Evolutionary conservation across 2,329 filamentous ascomycete genomes (phyloP).

Genomic region (Elsinoe fawcettii): DNA sequence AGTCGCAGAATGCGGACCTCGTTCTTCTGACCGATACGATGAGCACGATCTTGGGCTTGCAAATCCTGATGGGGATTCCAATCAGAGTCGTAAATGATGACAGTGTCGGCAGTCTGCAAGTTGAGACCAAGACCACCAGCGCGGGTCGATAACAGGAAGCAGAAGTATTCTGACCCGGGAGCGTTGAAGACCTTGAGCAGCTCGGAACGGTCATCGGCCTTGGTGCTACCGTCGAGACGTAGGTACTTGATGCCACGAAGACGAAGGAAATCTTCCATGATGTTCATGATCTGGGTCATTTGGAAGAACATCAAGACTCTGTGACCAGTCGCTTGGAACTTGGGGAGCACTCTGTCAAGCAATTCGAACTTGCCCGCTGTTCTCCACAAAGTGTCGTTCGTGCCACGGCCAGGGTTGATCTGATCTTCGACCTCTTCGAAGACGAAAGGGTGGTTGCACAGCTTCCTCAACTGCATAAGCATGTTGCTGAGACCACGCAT

Average conservation of each 20-base stretch:
- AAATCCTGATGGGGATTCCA: constrained; percentile 99
- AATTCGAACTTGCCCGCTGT: constrained; percentile 96
- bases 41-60: constrained; percentile 97
- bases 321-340: constrained; percentile 85
- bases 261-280: constrained; percentile 97
- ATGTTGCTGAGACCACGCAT: constrained; percentile 97
- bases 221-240: constrained; percentile 91
- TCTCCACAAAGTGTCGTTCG: constrained; percentile 91
- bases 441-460: constrained; percentile 98
- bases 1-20: constrained; percentile 93
- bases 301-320: constrained; percentile 99
- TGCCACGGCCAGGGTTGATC: constrained; percentile 83
- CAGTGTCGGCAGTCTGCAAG: constrained; percentile 92
- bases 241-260: constrained; percentile 77
- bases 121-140: constrained; percentile 97
- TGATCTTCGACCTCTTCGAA: constrained; percentile 97
- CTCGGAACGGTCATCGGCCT: constrained; percentile 93
- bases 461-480: constrained; percentile 98
- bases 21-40: constrained; percentile 99
- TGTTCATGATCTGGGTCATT: constrained; percentile 99
- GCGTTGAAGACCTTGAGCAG: constrained; percentile 83
- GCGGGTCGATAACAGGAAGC: constrained; percentile 96
- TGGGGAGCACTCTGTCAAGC: constrained; percentile 82
- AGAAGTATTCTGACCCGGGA: constrained; percentile 86
- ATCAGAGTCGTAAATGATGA: constrained; percentile 99